A percentile compares a stretch with the other conserved stretches of the same genome.
Evolutionary conservation across 2,329 filamentous ascomycete species (phyloP).

Genomic region (Tolypocladium endophyticum): DNA sequence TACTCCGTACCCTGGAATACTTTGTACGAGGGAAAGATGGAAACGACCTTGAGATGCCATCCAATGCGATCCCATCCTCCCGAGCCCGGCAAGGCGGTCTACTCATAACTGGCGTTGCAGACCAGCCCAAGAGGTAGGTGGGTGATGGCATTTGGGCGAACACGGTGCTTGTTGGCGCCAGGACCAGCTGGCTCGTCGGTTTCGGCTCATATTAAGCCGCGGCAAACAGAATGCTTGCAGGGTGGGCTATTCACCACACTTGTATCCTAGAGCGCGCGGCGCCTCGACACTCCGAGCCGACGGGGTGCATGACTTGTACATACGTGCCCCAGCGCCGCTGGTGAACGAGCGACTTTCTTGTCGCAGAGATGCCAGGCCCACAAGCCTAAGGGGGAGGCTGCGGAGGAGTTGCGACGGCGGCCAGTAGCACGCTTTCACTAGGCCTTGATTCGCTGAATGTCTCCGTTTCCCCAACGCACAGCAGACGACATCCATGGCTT

Average conservation of each 20-base stretch:
- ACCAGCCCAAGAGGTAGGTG: neutral
- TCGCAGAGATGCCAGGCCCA: neutral
- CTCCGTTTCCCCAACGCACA: neutral
- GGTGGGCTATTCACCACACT: neutral
- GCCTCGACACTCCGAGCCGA: neutral
- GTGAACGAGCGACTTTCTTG: neutral
- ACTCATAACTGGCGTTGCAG: too few relatives aligned
- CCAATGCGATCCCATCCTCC: neutral
- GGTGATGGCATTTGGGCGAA: neutral
- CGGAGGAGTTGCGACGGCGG: neutral
- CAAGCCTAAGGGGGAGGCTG: neutral
- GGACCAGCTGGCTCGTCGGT: neutral
- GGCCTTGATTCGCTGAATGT: neutral
- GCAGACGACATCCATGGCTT: neutral
- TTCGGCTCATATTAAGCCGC: neutral
- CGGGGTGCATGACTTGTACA: neutral
- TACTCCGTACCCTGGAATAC: too few relatives aligned
- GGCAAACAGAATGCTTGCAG: neutral
- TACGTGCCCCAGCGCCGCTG: neutral
- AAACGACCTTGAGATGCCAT: neutral
- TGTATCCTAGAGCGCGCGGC: neutral
- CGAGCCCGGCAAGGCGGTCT: neutral
- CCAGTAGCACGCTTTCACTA: neutral
- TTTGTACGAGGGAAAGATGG: neutral
- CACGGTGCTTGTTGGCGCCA: neutral